These are phyloP conservation scores for Raphanus raphanistrum DNA, from an alignment of 345 rosid genomes.

Conservation along the genomic window DNA sequence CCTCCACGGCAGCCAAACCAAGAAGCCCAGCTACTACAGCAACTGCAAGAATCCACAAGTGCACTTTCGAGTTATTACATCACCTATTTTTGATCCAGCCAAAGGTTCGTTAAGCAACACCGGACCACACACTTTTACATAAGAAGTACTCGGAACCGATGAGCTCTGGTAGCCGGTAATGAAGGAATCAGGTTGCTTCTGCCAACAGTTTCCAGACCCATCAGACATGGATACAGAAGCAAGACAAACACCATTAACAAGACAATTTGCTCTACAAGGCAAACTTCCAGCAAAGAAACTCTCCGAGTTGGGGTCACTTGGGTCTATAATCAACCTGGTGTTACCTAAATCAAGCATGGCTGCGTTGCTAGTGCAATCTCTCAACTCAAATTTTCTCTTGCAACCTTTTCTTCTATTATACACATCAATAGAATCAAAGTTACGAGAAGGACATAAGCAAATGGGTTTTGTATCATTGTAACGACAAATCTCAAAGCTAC, in stretches of 20 bases:
- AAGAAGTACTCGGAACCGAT: conserved; percentile 53
- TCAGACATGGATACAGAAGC: conserved; percentile 61
- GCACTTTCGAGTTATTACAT: conserved; percentile 30
- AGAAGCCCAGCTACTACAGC: conserved; percentile 38
- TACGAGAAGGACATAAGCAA: conserved; percentile 63
- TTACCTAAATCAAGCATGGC: conserved; percentile 56
- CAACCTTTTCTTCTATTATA: conserved; percentile 57
- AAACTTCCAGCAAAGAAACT: conserved; percentile 39
- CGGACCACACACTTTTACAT: conserved; percentile 61
- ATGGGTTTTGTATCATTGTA: conserved; percentile 46
- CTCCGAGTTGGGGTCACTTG: conserved; percentile 35
- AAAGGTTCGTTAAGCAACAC: conserved; percentile 41
- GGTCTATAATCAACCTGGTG: conserved; percentile 43
- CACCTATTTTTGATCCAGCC: conserved; percentile 1
- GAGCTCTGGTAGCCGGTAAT: conserved; percentile 60
- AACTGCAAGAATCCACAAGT: conserved; percentile 43
- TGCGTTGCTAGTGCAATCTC: conserved; percentile 42
- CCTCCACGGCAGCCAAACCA: conserved; percentile 40
- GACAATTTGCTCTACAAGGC: conserved; percentile 58
- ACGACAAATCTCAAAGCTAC: conserved; percentile 60
- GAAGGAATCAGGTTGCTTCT: conserved; percentile 47
- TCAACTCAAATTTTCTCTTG: conserved; percentile 52
- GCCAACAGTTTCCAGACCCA: conserved; percentile 59
- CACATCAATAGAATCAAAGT: conserved; percentile 54
- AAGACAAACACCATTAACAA: conserved; percentile 42